Evolutionary conservation across 148 eudicot genomes (phyloP).

Genomic region (Fagopyrum tataricum): DNA sequence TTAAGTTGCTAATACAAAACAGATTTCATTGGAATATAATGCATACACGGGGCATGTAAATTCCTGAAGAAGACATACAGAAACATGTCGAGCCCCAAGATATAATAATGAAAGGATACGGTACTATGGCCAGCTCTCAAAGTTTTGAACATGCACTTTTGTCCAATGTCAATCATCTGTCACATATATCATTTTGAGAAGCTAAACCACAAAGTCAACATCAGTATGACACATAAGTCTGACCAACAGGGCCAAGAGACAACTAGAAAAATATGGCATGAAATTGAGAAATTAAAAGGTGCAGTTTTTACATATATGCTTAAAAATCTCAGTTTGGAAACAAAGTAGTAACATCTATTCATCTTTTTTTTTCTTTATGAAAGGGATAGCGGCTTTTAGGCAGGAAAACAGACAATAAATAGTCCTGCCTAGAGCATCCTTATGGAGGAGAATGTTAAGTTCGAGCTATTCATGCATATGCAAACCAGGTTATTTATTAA

Average conservation of each 20-base stretch:
- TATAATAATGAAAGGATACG: constrained; percentile 56
- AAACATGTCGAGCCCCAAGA: constrained; percentile 3
- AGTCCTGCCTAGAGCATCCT: too few relatives aligned
- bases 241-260: neutral
- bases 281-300: neutral
- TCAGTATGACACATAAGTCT: neutral
- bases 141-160: constrained; percentile 76
- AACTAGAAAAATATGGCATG: neutral
- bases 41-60: neutral
- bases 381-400: too few relatives aligned
- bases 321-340: neutral
- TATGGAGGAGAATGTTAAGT: too few relatives aligned
- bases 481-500: neutral
- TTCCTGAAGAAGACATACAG: neutral
- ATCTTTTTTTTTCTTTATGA: too few relatives aligned
- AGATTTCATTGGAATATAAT: neutral
- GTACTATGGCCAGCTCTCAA: constrained; percentile 80
- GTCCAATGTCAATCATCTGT: constrained; percentile 81
- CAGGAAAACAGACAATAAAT: too few relatives aligned
- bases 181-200: constrained; percentile 10
- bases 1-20: neutral
- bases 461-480: neutral
- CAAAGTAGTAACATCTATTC: too few relatives aligned
- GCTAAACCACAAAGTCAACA: neutral
- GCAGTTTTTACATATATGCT: neutral